A percentile compares a stretch with the other conserved stretches of the same genome.
Conservation (phyloP, 2,329 filamentous ascomycete species). For the Botrytis byssoidea region DNA sequence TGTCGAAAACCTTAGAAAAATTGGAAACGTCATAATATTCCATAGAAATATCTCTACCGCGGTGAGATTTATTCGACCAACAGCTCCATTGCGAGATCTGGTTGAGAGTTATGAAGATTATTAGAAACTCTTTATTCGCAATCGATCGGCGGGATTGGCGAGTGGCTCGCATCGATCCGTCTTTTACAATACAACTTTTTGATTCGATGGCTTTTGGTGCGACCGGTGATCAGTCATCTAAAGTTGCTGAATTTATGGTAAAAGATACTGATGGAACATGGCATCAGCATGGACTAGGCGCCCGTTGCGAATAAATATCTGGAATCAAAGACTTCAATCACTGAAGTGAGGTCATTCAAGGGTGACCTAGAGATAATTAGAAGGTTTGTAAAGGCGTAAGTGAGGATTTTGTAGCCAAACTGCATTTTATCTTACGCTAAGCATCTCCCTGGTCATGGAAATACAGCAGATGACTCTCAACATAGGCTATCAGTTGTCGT, state of each 20-base stretch:
- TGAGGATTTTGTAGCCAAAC: slow-evolving; percentile 42
- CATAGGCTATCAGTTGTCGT: slow-evolving; percentile 43
- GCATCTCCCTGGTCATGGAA: slow-evolving; percentile 47
- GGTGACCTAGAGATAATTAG: slow-evolving; percentile 45
- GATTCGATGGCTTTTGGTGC: slow-evolving; percentile 47
- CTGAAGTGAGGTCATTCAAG: slow-evolving; percentile 45
- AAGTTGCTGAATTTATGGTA: slow-evolving; percentile 42
- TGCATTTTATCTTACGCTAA: slow-evolving; percentile 45
- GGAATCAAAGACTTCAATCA: slow-evolving; percentile 45
- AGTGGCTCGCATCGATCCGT: slow-evolving; percentile 44
- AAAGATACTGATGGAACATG: slow-evolving; percentile 41
- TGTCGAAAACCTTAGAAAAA: slow-evolving; percentile 44
- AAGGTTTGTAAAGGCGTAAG: slow-evolving; percentile 42
- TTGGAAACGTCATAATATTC: slow-evolving; percentile 46
- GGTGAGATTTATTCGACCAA: slow-evolving; percentile 42
- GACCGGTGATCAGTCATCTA: slow-evolving; percentile 39
- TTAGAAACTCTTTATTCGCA: slow-evolving; percentile 45
- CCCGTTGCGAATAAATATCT: slow-evolving; percentile 47
- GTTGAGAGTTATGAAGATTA: slow-evolving; percentile 43
- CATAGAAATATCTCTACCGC: slow-evolving; percentile 43
- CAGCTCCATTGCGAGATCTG: slow-evolving; percentile 42
- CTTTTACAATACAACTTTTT: slow-evolving; percentile 43
- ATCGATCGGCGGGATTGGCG: slow-evolving; percentile 48
- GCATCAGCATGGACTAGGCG: slow-evolving; percentile 48
- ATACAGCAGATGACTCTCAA: slow-evolving; percentile 47